A percentile compares a stretch with the other conserved stretches of the same genome.
These are phyloP conservation scores for Macadamia integrifolia DNA, from an alignment of 164 flowering plant genomes.

Conservation along the genomic window DNA sequence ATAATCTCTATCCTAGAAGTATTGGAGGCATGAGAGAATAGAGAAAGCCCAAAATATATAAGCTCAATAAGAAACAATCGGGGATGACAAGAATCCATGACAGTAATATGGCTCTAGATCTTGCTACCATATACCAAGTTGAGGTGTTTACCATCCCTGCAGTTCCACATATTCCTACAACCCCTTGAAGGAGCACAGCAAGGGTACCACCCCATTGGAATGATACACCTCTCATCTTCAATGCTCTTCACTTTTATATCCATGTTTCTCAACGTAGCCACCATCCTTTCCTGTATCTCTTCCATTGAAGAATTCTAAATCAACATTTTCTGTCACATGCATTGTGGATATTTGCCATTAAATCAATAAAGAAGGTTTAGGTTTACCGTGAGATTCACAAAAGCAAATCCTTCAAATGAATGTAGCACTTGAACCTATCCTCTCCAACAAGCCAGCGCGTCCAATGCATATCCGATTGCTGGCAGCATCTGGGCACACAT, in stretches of 20 bases:
- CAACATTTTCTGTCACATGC: no score
- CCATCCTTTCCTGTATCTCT: slow-evolving; percentile 90
- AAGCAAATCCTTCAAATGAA: no score
- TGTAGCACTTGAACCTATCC: no score
- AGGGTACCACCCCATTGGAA: slow-evolving; percentile 98
- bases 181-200: slow-evolving; percentile 85
- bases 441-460: no score
- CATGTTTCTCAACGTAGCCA: slow-evolving; percentile 66
- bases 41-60: slow-evolving; percentile 72
- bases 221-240: slow-evolving; percentile 84
- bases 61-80: slow-evolving; percentile 82
- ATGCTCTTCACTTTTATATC: slow-evolving; percentile 81
- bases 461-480: no score
- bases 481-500: no score
- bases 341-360: no score
- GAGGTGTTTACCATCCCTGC: slow-evolving; percentile 99
- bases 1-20: slow-evolving; percentile 82
- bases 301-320: no score
- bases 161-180: slow-evolving; percentile 89
- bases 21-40: slow-evolving; percentile 78
- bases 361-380: no score
- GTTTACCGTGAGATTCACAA: no score
- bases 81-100: slow-evolving; percentile 95
- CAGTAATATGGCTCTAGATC: slow-evolving; percentile 81
- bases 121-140: slow-evolving; percentile 94